Conservation (phyloP, 2,329 filamentous ascomycete genomes). For the Cordyceps cateniannulata region DNA sequence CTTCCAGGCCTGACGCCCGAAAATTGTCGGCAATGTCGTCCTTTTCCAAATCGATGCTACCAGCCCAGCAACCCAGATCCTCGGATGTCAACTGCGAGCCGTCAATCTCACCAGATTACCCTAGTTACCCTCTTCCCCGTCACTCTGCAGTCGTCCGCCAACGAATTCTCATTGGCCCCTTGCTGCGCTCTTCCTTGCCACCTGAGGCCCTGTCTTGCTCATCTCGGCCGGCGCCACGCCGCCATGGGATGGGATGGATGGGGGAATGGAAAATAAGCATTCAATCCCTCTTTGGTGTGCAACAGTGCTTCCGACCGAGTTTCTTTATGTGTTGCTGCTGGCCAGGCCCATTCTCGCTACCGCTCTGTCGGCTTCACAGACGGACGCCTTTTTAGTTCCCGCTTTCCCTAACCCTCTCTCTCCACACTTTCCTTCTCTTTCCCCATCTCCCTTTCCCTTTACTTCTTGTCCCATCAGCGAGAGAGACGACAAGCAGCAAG, state of each 20-base stretch:
- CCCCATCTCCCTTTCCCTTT: slow-evolving; percentile 11
- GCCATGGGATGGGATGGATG: background rate
- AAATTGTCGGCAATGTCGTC: background rate
- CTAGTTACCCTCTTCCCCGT: background rate
- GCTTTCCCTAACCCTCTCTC: slow-evolving; percentile 1
- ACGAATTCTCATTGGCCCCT: background rate
- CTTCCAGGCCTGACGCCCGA: background rate
- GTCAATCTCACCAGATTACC: background rate
- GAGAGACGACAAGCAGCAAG: background rate
- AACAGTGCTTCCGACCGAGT: too few species aligned
- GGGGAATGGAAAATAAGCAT: background rate
- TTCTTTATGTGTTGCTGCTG: background rate
- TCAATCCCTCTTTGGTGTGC: background rate
- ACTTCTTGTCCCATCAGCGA: background rate
- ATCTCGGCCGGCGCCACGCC: slow-evolving; percentile 9
- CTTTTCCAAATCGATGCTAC: background rate
- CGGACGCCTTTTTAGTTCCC: slow-evolving; percentile 13
- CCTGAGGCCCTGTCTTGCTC: slow-evolving; percentile 9
- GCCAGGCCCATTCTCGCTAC: background rate
- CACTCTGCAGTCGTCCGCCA: background rate
- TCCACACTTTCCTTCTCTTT: slow-evolving; percentile 11
- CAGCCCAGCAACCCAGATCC: background rate
- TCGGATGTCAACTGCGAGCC: background rate
- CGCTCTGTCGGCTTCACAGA: slow-evolving; percentile 2
- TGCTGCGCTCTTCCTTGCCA: background rate